Conservation (phyloP, 805 yeast species). For the Saccharomyces jurei region DNA sequence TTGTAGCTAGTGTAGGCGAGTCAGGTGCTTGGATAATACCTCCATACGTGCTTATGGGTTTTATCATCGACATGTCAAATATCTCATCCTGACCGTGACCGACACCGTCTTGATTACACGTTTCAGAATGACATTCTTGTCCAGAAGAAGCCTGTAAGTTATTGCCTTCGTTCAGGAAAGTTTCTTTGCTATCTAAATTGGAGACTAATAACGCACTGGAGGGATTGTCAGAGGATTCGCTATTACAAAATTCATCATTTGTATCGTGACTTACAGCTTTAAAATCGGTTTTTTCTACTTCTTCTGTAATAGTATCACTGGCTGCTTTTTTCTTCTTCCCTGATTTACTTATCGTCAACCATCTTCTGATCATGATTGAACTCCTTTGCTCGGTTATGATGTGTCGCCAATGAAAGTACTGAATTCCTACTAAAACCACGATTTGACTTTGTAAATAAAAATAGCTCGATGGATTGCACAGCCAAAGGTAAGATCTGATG, state of each 20-base stretch:
- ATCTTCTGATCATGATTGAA: neutral
- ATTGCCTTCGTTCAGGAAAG: neutral
- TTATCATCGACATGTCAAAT: neutral
- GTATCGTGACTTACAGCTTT: neutral
- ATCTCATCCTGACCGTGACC: neutral
- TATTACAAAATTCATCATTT: neutral
- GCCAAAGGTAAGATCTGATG: neutral
- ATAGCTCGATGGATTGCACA: neutral
- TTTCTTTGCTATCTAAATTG: neutral
- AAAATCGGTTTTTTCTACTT: neutral
- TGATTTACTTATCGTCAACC: neutral
- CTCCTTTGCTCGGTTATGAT: neutral
- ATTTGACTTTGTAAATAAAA: neutral
- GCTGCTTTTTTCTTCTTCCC: neutral
- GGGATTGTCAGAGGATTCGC: neutral
- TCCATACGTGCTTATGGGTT: neutral
- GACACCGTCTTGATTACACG: neutral
- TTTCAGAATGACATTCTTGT: neutral
- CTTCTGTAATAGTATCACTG: neutral
- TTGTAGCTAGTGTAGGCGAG: constrained; percentile 1
- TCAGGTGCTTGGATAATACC: neutral
- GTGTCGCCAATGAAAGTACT: neutral
- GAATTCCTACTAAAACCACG: neutral
- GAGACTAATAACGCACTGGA: neutral
- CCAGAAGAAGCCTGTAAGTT: neutral